Evolutionary conservation across 139 green algal species (phyloP), one percentile per base, ranked within the genome.

Genomic region (Marvania coccoides): DNA sequence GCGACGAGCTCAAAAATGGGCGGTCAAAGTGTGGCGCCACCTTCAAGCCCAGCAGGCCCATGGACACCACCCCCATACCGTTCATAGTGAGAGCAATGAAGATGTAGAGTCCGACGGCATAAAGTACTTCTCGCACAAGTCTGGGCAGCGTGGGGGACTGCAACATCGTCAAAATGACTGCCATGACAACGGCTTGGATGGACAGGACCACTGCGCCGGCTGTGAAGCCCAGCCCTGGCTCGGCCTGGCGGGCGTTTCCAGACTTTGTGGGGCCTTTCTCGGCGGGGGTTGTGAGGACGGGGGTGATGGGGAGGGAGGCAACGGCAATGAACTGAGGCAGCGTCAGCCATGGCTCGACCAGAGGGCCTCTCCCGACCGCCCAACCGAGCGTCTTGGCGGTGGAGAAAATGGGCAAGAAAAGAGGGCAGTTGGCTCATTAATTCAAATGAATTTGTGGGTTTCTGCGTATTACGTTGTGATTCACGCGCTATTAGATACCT

Each of bases 11-110:
- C 19, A 76, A 19, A 26, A 54, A 73, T 26, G 71, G 69, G 37
- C 40, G 24, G 63, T 86, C 58, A 67, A 86, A 87, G 53, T 84
- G 75, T 28, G 70, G 65, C 29, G 72, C 54, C 10, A 75, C 47
- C 7, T 15, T 33, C 23, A 84, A 9, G 28, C 76, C 72, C 1
- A 61, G 51, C 47, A 71, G 24, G 29, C 39, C 31, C 3, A 47
- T 60, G 14, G 48, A n/a, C 26, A 65, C 6, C 2, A 38, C 39
- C 5, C 56, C 65, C 19, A 54, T 36, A 2, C 51, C 47, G 36
- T 77, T 59, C 69, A 78, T 78, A 23, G 71, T 39, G 28, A 71
- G 51, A n/a, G 61, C 63, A 10, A 81, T 42, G 29, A 81, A 71
- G 3, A 26, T 23, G 39, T 81, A 81, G 23, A 81, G 46, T n/a